A percentile compares a stretch with the other conserved stretches of the same genome.
phyloP scores from a whole-genome alignment of 805 yeast genomes.

The Pichia deserticola region DNA sequence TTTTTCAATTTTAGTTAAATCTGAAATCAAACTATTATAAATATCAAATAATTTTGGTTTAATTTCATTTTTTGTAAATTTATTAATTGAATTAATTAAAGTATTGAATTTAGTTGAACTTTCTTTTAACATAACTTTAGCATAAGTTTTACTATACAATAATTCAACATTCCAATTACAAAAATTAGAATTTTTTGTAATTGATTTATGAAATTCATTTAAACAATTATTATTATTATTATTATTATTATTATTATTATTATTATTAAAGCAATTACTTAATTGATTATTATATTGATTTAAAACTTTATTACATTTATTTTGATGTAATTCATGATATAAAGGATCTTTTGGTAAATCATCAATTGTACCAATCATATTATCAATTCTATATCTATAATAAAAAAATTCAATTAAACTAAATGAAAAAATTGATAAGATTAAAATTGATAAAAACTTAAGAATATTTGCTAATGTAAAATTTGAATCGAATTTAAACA shows the following conservation, averaged over 20 bases:
- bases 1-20: too few relatives aligned
- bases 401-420: neutral
- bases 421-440: neutral
- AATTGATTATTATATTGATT: too few relatives aligned
- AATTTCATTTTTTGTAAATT: too few relatives aligned
- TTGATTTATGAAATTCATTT: neutral
- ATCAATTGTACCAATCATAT: slow-evolving; percentile 4
- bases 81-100: too few relatives aligned
- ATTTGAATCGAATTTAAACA: too few relatives aligned
- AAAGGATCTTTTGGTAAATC: slow-evolving; percentile 1
- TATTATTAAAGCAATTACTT: too few relatives aligned
- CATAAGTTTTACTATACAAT: neutral
- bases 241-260: too few relatives aligned
- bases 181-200: slow-evolving; percentile 5
- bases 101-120: neutral
- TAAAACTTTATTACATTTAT: slow-evolving; percentile 3
- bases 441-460: neutral
- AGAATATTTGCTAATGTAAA: too few relatives aligned
- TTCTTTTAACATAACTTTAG: neutral
- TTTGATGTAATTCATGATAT: neutral
- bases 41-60: too few relatives aligned
- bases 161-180: slow-evolving; percentile 9
- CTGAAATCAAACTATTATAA: too few relatives aligned
- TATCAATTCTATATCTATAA: neutral
- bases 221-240: neutral